Evolutionary conservation across 768 basidiomycete genomes (phyloP).

Genomic region (Lactarius psammicola): DNA sequence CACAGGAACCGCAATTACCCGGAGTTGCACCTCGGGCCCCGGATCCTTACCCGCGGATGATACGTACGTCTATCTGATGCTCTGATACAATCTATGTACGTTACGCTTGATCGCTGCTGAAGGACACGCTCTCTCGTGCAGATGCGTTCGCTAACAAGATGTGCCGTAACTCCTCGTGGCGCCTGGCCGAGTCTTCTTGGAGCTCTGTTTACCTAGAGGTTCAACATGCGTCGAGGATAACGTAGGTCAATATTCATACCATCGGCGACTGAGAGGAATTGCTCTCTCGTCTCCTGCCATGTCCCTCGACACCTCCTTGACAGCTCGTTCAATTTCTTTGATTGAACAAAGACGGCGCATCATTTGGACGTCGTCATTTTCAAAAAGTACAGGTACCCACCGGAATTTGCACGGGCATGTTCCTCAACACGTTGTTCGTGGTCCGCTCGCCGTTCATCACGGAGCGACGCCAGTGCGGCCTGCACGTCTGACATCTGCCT

Average conservation of each 20-base stretch:
- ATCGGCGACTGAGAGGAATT: constrained; percentile 8
- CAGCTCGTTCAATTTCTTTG: constrained; percentile 5
- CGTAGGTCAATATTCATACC: constrained; percentile 7
- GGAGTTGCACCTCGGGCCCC: not conserved
- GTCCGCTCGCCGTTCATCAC: constrained; percentile 11
- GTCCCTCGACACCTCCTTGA: constrained; percentile 10
- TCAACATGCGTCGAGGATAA: not conserved
- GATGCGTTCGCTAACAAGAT: constrained; percentile 28
- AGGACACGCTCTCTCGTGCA: constrained; percentile 28
- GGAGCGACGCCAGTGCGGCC: constrained; percentile 14
- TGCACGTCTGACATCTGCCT: constrained; percentile 16
- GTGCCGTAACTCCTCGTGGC: constrained; percentile 24
- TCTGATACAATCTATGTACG: not conserved
- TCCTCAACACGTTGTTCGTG: constrained; percentile 14
- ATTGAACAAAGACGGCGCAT: not conserved
- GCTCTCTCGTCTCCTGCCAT: constrained; percentile 16
- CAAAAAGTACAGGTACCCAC: constrained; percentile 8
- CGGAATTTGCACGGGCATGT: constrained; percentile 12
- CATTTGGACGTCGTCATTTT: not conserved
- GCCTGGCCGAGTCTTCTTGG: constrained; percentile 24
- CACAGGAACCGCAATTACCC: not conserved
- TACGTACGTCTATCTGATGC: not conserved
- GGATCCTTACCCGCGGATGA: not conserved
- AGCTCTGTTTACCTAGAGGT: constrained; percentile 17
- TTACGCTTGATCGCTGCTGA: constrained; percentile 2